Conservation (phyloP, 2,329 filamentous ascomycete genomes). For the Bipolaris bicolor region DNA sequence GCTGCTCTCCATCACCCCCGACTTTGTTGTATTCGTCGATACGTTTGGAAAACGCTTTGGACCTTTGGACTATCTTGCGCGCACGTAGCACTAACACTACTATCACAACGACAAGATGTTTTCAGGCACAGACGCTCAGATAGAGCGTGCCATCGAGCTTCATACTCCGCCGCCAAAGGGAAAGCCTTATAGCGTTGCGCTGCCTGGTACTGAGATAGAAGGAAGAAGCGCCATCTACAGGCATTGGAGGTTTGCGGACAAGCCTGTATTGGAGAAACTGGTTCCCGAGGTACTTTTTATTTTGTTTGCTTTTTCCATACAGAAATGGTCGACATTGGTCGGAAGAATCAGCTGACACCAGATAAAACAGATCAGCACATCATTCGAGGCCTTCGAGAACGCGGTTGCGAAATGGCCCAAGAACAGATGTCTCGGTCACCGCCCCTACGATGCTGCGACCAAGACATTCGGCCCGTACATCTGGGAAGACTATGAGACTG, state of each 20-base stretch:
- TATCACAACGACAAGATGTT: slow-evolving; percentile 34
- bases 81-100: background rate
- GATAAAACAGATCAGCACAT: slow-evolving; percentile 62
- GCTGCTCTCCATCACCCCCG: background rate
- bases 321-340: background rate
- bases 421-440: slow-evolving; percentile 76
- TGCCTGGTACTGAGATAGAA: slow-evolving; percentile 76
- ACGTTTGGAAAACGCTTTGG: background rate
- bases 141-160: slow-evolving; percentile 56
- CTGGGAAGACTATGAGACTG: slow-evolving; percentile 82
- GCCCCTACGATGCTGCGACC: slow-evolving; percentile 76
- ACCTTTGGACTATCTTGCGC: background rate
- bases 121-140: slow-evolving; percentile 33
- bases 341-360: slow-evolving; percentile 21
- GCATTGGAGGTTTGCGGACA: slow-evolving; percentile 78
- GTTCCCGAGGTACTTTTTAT: slow-evolving; percentile 59
- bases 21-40: background rate
- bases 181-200: slow-evolving; percentile 75
- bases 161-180: slow-evolving; percentile 71
- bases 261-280: slow-evolving; percentile 54
- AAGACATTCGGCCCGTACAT: slow-evolving; percentile 78
- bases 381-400: slow-evolving; percentile 81
- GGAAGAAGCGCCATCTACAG: slow-evolving; percentile 80
- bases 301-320: background rate
- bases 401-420: slow-evolving; percentile 66